phyloP scores from a whole-genome alignment of 768 basidiomycete species.

The Antrodiella citrinella region DNA sequence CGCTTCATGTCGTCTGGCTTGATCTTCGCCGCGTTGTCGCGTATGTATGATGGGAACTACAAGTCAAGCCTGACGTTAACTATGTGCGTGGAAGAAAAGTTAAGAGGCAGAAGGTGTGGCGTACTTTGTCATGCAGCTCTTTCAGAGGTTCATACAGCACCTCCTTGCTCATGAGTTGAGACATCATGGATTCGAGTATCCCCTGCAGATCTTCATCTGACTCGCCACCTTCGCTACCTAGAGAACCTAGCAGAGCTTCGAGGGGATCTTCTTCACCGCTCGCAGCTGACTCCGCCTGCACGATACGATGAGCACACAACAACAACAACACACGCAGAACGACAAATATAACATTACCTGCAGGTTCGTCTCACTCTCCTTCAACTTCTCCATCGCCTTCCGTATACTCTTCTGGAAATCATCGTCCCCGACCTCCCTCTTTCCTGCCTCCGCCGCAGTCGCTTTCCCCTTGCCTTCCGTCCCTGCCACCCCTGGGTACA shows the following conservation, averaged over 20 bases:
- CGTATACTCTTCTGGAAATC: conserved; percentile 65
- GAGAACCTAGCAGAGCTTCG: conserved; percentile 43
- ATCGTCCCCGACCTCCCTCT: conserved; percentile 17
- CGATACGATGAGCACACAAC: background rate
- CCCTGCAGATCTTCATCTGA: conserved; percentile 45
- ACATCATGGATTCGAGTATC: conserved; percentile 77
- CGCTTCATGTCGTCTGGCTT: conserved; percentile 51
- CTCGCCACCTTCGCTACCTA: conserved; percentile 31
- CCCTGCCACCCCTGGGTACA: conserved; percentile 1
- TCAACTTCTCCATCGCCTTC: conserved; percentile 68
- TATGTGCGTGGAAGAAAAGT: background rate
- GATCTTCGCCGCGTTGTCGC: conserved; percentile 43
- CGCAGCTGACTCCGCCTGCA: background rate
- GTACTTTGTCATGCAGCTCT: conserved; percentile 65
- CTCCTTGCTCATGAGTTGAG: conserved; percentile 72
- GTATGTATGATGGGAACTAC: conserved; percentile 75
- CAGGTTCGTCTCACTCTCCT: conserved; percentile 52
- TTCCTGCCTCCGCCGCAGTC: background rate
- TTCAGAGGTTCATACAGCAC: conserved; percentile 82
- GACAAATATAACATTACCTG: conserved; percentile 28
- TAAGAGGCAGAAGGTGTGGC: conserved; percentile 10
- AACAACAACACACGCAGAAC: background rate
- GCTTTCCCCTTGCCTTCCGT: conserved; percentile 12
- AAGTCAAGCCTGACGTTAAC: no score
- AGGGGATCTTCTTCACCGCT: conserved; percentile 25